Base-by-base conservation (phyloP, 805 yeast genomes). In the Starmerella lactis-condensi region DNA sequence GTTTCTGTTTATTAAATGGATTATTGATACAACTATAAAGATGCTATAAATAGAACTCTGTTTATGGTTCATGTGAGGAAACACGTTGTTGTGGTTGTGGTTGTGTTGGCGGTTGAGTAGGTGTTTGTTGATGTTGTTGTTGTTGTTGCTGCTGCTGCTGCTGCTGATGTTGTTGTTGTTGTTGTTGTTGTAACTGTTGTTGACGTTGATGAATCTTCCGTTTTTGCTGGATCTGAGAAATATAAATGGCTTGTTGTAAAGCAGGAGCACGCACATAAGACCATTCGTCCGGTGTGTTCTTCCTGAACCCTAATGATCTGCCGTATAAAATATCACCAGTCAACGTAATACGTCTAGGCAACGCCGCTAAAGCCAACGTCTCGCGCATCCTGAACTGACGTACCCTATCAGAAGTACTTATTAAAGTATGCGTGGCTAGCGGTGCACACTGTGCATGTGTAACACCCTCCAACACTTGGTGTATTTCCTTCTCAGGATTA, bases 401-500 rank as follows among this genome's bases (percentile, higher is more conserved):
- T 19, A 72, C 72, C 39, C 93, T 67, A 32, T 72, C 56, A 30
- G 76, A 60, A 0, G 75, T 65, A 3, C 95, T 82, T 40, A 76
- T 57, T 2, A 77, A 48, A 7, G 72, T 72, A 32, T 71, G 70
- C 22, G 79, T 46, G 47, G 82, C 96, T 36, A 89, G 56, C 2
- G 98, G 98, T 16, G 45, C 39, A 18, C 46, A 40, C 28, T 33
- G 34, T 3, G 40, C 45, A 43, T 77, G 64, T 10, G 76, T 65
- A 14, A 85, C 81, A 15, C 96, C 96, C 40, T 78, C 82, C 47
- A 89, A 57, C 3, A 89, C 95, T 41, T 75, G 77, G 29, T 77
- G 81, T 2, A 93, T 79, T 46, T 89, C 98, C 47, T 82, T 35
- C 34, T 44, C 50, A 19, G 47, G 45, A 27, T 41, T 37, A 28